phyloP scores from a whole-genome alignment of 2,329 filamentous ascomycete species.

The Fusarium oligoseptatum region DNA sequence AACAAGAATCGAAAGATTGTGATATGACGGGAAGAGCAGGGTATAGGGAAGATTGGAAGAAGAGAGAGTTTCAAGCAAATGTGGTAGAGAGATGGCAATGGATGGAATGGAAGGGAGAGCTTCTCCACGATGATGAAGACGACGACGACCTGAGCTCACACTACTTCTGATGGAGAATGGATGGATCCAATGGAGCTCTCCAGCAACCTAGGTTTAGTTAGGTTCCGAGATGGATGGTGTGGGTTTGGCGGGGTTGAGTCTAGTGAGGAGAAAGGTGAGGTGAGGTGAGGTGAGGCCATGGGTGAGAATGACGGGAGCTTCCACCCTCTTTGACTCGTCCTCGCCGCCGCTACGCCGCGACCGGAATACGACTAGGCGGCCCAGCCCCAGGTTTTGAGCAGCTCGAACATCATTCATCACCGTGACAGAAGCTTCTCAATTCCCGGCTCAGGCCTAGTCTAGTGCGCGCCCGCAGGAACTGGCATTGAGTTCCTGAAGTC shows the following conservation, averaged over 20 bases:
- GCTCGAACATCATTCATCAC: background rate
- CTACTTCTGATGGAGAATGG: slow-evolving; percentile 2
- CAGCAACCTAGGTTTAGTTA: background rate
- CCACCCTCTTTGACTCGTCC: background rate
- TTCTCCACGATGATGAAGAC: slow-evolving; percentile 8
- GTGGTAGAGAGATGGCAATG: slow-evolving; percentile 16
- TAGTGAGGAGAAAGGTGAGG: background rate
- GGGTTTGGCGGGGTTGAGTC: background rate
- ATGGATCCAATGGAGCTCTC: slow-evolving; percentile 1
- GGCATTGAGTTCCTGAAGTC: background rate
- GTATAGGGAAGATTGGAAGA: slow-evolving; percentile 9
- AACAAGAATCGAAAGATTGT: background rate
- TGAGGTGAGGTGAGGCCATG: background rate
- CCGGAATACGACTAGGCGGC: background rate
- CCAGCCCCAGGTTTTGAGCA: background rate
- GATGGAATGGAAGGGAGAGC: slow-evolving; percentile 33
- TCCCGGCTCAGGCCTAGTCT: slow-evolving; percentile 6
- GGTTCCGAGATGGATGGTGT: slow-evolving; percentile 2
- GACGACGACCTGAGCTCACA: background rate
- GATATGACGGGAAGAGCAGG: background rate
- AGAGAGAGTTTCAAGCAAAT: slow-evolving; percentile 5
- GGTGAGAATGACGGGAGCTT: slow-evolving; percentile 1
- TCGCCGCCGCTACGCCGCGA: background rate
- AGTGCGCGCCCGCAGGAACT: background rate
- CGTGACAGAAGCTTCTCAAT: background rate